Base-by-base conservation (phyloP, 176 grass and related monocot genomes). In the Thalia dealbata region DNA sequence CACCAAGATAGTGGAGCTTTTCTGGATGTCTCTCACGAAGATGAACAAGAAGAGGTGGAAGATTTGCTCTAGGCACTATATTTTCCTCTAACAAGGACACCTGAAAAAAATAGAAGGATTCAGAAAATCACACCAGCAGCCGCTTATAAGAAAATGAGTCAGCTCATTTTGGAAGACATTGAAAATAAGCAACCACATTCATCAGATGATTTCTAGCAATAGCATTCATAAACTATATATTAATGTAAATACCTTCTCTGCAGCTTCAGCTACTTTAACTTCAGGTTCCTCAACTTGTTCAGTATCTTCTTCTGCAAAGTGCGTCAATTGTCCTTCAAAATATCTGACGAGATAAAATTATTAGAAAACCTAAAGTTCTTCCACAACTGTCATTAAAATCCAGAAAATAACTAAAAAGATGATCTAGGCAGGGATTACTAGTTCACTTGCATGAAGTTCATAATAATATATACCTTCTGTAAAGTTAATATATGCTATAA, bases 1-100 rank as follows among this genome's bases (percentile, higher is more conserved):
- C 93, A 64, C 85, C 93, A 64, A 97, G 79, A 56, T 84, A 97
- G 75, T 97, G 89, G 52, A 97, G 93, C 73, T 87, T 92, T 82
- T 97, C 93, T 52, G 81, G 85, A 72, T 13, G 52, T 60, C 85
- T 85, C 56, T 83, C 82, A 24, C 11, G 54, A 76, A 97, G 85
- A 86, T 83, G 83, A 75, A 92, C 70, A 81, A 92, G 89, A 58
- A 97, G 89, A 14, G 89, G 82, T 41, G 93, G 93, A 80, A 97
- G 87, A 74, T 90, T 84, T 81, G 82, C 73, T 73, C 76, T 90
- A 21, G 89, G 93, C 52, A 90, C 82, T 81, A 97, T 86, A 22
- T 71, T 91, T 68, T 97, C 93, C 82, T 92, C 87, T 86, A 97
- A 76, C 51, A 97, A 75, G 21, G 93, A 88, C 81, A 81, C 89